These are phyloP conservation scores for Fragilaria crotonensis DNA, from an alignment of 108 stramenopile species.

Conservation along the genomic window DNA sequence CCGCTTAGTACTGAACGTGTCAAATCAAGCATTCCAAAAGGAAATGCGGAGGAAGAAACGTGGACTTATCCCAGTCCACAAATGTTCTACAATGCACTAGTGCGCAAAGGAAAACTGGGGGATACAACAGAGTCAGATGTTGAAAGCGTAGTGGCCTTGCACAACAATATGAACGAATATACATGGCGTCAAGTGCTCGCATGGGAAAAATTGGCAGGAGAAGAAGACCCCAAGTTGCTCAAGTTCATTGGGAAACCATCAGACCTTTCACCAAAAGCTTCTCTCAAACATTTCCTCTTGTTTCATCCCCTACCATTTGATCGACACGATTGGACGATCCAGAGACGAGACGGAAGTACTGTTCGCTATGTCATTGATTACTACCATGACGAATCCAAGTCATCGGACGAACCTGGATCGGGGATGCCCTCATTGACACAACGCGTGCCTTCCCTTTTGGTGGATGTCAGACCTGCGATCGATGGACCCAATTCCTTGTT, in stretches of 20 bases:
- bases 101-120: conserved; percentile 89
- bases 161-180: conserved; percentile 99
- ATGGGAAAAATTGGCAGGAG: conserved; percentile 73
- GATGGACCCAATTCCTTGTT: conserved; percentile 57
- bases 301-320: conserved; percentile 96
- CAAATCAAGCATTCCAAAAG: conserved; percentile 84
- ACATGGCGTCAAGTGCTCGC: conserved; percentile 91
- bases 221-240: conserved; percentile 53
- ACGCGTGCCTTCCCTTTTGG: conserved; percentile 68
- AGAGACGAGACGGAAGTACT: conserved; percentile 46
- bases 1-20: conserved; percentile 86
- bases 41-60: conserved; percentile 42
- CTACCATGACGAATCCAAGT: conserved; percentile 86
- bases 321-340: conserved; percentile 97
- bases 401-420: conserved; percentile 30
- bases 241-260: conserved; percentile 90
- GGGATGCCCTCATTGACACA: conserved; percentile 47
- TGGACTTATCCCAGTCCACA: conserved; percentile 97
- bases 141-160: conserved; percentile 90
- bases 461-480: conserved; percentile 96
- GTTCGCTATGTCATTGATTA: conserved; percentile 99
- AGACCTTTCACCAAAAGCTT: conserved; percentile 93
- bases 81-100: conserved; percentile 98
- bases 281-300: conserved; percentile 68
- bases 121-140: conserved; percentile 70